phyloP scores from a whole-genome alignment of 2,329 filamentous ascomycete genomes.

The Aotearoamyces nothofagi region DNA sequence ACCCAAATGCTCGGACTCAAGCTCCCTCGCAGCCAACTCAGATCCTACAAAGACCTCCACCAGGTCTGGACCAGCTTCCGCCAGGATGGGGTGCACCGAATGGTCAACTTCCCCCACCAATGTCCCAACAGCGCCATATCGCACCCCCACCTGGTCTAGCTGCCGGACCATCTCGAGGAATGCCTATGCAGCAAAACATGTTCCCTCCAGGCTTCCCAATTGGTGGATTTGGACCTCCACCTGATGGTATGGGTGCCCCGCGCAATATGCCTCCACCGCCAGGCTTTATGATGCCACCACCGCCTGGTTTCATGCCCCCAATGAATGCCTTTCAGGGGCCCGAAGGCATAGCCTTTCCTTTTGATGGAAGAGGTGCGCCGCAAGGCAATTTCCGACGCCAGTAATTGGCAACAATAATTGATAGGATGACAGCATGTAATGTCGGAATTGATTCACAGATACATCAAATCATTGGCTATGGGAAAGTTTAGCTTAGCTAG shows the following conservation, averaged over 20 bases:
- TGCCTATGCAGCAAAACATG: slow-evolving; percentile 38
- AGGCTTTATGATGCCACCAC: slow-evolving; percentile 15
- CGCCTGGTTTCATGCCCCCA: slow-evolving; percentile 36
- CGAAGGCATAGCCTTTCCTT: slow-evolving; percentile 34
- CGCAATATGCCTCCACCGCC: slow-evolving; percentile 36
- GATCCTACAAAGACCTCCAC: slow-evolving; percentile 47
- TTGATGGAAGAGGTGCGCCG: slow-evolving; percentile 39
- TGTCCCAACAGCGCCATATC: slow-evolving; percentile 31
- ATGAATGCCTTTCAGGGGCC: slow-evolving; percentile 41
- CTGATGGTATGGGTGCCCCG: slow-evolving; percentile 26
- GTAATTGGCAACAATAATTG: slow-evolving; percentile 9
- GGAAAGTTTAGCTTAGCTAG: too few relatives aligned
- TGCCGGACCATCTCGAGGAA: slow-evolving; percentile 21
- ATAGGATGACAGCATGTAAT: too few relatives aligned
- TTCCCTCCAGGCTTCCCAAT: slow-evolving; percentile 47
- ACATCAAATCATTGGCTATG: too few relatives aligned
- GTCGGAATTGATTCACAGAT: too few relatives aligned
- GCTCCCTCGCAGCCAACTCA: slow-evolving; percentile 40
- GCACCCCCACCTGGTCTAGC: slow-evolving; percentile 45
- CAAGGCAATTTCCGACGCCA: slow-evolving; percentile 28
- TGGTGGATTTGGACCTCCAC: slow-evolving; percentile 23
- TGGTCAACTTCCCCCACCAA: slow-evolving; percentile 15
- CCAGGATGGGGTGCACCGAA: slow-evolving; percentile 32
- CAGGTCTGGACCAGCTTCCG: slow-evolving; percentile 43
- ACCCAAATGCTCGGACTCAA: slow-evolving; percentile 5